Percentiles rank a stretch among this genome's conserved stretches.
phyloP scores from a whole-genome alignment of 352 stramenopile species.

The Blastocystis sp. region DNA sequence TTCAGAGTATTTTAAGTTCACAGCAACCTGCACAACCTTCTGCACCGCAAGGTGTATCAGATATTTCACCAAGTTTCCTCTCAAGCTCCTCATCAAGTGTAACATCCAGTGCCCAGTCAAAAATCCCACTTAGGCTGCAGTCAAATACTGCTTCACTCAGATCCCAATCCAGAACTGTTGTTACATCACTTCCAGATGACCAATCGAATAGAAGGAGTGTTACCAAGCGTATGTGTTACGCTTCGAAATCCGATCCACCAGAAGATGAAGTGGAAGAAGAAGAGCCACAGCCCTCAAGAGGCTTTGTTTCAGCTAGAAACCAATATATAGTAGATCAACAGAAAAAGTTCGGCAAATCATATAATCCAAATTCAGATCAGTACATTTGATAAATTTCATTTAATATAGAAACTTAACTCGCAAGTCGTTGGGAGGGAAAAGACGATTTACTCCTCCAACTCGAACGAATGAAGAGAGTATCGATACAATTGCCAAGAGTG shows the following conservation, averaged over 20 bases:
- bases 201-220: too few relatives aligned
- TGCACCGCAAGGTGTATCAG: too few relatives aligned
- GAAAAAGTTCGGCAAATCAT: constrained; percentile 17
- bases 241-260: too few relatives aligned
- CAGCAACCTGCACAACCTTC: background rate
- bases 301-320: constrained; percentile 24
- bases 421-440: constrained; percentile 22
- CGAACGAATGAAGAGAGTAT: background rate
- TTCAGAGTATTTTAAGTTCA: background rate
- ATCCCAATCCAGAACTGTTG: too few relatives aligned
- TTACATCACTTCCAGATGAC: too few relatives aligned
- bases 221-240: too few relatives aligned
- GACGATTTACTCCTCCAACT: constrained; percentile 4
- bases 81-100: too few relatives aligned
- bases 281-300: background rate
- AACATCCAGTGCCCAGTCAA: too few relatives aligned
- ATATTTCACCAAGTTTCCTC: too few relatives aligned
- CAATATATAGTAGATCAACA: constrained; percentile 57
- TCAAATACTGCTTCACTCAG: too few relatives aligned
- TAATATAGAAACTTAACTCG: background rate
- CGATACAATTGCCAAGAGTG: background rate
- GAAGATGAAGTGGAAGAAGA: background rate
- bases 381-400: background rate
- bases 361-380: background rate
- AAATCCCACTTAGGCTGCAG: too few relatives aligned